These are phyloP conservation scores for Orbilia oligospora DNA, from an alignment of 2,329 filamentous ascomycete species.

Conservation along the genomic window DNA sequence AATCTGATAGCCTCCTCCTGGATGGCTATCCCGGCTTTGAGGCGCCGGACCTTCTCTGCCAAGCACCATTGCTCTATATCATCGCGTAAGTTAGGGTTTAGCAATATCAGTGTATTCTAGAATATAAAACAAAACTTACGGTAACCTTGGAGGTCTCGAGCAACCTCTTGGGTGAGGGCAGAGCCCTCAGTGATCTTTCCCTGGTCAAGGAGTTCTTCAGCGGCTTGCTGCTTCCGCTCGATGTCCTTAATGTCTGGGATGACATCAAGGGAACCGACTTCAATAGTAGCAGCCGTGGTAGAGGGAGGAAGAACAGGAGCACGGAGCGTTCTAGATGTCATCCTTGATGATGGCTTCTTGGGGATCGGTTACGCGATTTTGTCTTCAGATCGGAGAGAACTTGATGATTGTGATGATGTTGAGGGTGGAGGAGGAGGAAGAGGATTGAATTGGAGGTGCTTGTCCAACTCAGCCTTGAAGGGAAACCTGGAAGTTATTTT, in stretches of 20 bases:
- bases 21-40: slow-evolving; percentile 47
- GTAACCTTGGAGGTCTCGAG: slow-evolving; percentile 36
- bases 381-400: not conserved
- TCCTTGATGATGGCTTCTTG: not conserved
- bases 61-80: slow-evolving; percentile 37
- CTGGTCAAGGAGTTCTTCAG: slow-evolving; percentile 11
- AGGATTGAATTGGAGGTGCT: slow-evolving; percentile 4
- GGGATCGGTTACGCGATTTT: not conserved
- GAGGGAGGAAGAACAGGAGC: not conserved
- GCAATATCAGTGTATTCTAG: not conserved
- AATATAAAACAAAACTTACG: slow-evolving; percentile 17
- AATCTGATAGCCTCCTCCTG: slow-evolving; percentile 43
- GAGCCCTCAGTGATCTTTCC: slow-evolving; percentile 29
- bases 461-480: not conserved
- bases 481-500: not conserved
- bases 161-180: slow-evolving; percentile 25
- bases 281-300: not conserved
- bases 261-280: not conserved
- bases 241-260: slow-evolving; percentile 21
- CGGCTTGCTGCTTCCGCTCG: slow-evolving; percentile 25
- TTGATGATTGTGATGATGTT: not conserved
- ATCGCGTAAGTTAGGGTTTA: not conserved
- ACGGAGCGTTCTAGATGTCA: slow-evolving; percentile 9
- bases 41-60: slow-evolving; percentile 52
- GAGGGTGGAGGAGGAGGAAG: slow-evolving; percentile 2